These are phyloP conservation scores for Ceriops tagal DNA, from an alignment of 345 rosid species.

Conservation along the genomic window DNA sequence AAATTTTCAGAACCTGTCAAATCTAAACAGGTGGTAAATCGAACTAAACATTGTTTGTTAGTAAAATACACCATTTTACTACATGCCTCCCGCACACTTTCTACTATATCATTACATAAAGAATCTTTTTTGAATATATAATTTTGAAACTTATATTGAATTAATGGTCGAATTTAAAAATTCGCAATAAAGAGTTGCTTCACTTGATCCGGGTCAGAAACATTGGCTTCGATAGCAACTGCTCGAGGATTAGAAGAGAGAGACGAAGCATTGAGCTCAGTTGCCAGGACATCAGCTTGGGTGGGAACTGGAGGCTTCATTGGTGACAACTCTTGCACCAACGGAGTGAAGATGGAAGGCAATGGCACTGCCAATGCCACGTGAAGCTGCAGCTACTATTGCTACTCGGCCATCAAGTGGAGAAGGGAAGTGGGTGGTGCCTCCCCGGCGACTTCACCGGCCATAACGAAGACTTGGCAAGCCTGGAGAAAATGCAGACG, in stretches of 20 bases:
- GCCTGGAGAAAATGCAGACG: too few species aligned
- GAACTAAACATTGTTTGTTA: too few species aligned
- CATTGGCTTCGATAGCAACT: constrained; percentile 44
- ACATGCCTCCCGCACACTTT: too few species aligned
- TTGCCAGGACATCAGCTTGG: constrained; percentile 44
- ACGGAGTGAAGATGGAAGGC: constrained; percentile 54
- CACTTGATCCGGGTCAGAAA: constrained; percentile 62
- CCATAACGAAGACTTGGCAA: constrained; percentile 15
- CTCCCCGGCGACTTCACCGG: constrained; percentile 17
- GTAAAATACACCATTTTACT: too few species aligned
- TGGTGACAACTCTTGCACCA: constrained; percentile 51
- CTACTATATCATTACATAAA: too few species aligned
- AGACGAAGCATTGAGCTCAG: constrained; percentile 39
- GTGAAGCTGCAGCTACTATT: constrained; percentile 61
- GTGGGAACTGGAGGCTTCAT: constrained; percentile 51
- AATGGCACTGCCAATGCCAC: constrained; percentile 64
- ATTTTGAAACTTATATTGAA: too few species aligned
- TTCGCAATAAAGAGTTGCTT: constrained; percentile 37
- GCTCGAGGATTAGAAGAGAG: constrained; percentile 28
- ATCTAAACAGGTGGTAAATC: too few species aligned
- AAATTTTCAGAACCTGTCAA: too few species aligned
- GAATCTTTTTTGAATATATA: too few species aligned
- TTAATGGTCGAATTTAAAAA: too few species aligned
- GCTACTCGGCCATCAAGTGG: constrained; percentile 56
- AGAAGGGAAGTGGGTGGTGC: constrained; percentile 17